These are phyloP conservation scores for Porpolomopsis calyptriformis DNA, from an alignment of 768 basidiomycete genomes.

Conservation along the genomic window DNA sequence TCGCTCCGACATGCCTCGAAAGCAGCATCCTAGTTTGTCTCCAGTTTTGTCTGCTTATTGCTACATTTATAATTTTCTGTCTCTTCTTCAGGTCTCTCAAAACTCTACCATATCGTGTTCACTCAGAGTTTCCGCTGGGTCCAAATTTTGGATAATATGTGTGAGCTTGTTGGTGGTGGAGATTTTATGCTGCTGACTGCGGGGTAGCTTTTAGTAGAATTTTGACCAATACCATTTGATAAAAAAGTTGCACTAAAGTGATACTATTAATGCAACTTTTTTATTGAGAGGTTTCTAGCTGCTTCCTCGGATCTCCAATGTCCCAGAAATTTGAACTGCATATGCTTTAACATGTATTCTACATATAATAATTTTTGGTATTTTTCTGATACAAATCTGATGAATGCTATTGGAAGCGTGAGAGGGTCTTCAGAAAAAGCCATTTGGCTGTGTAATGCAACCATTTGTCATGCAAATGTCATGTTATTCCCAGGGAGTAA, in stretches of 20 bases:
- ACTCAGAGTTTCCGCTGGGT: not conserved
- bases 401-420: too few relatives aligned
- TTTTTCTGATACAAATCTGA: too few relatives aligned
- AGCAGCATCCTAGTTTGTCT: not conserved
- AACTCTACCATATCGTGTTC: conserved; percentile 6
- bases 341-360: too few relatives aligned
- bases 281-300: too few relatives aligned
- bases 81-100: not conserved
- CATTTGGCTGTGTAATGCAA: conserved; percentile 12
- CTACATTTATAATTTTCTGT: not conserved
- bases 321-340: too few relatives aligned
- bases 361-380: too few relatives aligned
- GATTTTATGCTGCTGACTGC: not conserved
- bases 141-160: conserved; percentile 1
- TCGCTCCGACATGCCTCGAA: not conserved
- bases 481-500: not conserved
- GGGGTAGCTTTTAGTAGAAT: too few relatives aligned
- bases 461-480: not conserved
- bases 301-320: too few relatives aligned
- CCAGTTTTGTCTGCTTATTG: not conserved
- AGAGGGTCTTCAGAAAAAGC: too few relatives aligned
- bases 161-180: not conserved
- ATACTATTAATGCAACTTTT: too few relatives aligned
- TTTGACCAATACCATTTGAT: too few relatives aligned
- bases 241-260: too few relatives aligned